Evolutionary conservation across 1,139 yeast species (phyloP).

Genomic region (Yamadazyma pseudoaaseri): DNA sequence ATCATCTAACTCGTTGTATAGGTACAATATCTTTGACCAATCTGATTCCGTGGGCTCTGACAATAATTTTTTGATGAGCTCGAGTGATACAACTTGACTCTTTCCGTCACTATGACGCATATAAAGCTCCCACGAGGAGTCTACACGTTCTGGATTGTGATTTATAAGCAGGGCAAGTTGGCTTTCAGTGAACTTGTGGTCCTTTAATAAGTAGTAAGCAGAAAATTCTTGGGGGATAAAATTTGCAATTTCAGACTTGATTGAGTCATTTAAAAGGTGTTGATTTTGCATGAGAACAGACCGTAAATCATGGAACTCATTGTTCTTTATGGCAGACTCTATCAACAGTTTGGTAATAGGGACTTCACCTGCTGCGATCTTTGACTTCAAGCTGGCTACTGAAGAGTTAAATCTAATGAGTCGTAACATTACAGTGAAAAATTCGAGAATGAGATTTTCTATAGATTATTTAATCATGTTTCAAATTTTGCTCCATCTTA

Average conservation of each 20-base stretch:
- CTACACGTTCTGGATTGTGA: conserved; percentile 43
- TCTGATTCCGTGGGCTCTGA: conserved; percentile 8
- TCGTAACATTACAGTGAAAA: conserved; percentile 10
- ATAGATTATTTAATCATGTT: conserved; percentile 15
- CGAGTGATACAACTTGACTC: conserved; percentile 6
- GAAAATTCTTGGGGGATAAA: conserved; percentile 27
- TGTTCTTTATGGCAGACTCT: conserved; percentile 8
- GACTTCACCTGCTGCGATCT: conserved; percentile 10
- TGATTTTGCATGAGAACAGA: conserved; percentile 9
- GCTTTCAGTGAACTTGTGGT: conserved; percentile 15
- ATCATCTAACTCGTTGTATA: conserved; percentile 8
- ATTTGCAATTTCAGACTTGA: conserved; percentile 11
- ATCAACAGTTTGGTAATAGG: conserved; percentile 11
- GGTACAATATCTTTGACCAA: conserved; percentile 13
- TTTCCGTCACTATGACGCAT: conserved; percentile 19
- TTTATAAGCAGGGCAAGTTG: conserved; percentile 27
- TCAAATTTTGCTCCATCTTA: conserved; percentile 39
- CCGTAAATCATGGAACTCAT: conserved; percentile 14
- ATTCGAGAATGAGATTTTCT: not conserved
- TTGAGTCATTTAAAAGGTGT: conserved; percentile 8
- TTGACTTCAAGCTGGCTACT: conserved; percentile 8
- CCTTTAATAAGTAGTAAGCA: conserved; percentile 27
- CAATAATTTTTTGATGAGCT: conserved; percentile 8
- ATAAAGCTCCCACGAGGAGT: conserved; percentile 32
- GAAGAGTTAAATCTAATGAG: conserved; percentile 15